Conservation (phyloP, 495 filamentous ascomycete genomes). For the Annulohypoxylon nitens region DNA sequence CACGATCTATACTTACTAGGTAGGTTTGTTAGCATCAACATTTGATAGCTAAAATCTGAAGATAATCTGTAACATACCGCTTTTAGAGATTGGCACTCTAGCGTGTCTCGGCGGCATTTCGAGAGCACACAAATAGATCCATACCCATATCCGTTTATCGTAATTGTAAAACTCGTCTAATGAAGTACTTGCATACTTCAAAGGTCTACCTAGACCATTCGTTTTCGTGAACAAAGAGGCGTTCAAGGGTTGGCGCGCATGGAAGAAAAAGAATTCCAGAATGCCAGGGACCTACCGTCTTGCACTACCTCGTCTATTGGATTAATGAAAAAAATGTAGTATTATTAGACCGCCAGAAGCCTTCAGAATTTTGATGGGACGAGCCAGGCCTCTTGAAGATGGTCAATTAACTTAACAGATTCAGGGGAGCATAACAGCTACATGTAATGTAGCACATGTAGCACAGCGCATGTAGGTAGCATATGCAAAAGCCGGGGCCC, state of each 20-base stretch:
- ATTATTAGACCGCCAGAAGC: conserved; percentile 45
- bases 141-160: background rate
- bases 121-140: conserved; percentile 8
- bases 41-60: background rate
- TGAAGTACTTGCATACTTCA: background rate
- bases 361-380: conserved; percentile 26
- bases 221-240: conserved; percentile 15
- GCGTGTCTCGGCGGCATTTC: conserved; percentile 42
- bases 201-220: conserved; percentile 8
- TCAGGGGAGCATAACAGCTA: conserved; percentile 26
- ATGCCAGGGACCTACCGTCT: conserved; percentile 31
- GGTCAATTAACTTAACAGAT: conserved; percentile 25
- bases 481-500: conserved; percentile 20
- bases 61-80: conserved; percentile 22
- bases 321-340: conserved; percentile 33
- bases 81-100: conserved; percentile 15
- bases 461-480: background rate
- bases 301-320: conserved; percentile 6
- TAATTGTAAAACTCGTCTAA: conserved; percentile 9
- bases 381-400: background rate
- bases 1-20: conserved; percentile 13
- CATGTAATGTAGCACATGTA: background rate
- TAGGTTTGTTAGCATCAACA: background rate
- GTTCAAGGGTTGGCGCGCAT: conserved; percentile 41
- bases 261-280: conserved; percentile 22